These are phyloP conservation scores for Eutypa lata DNA, from an alignment of 2,329 filamentous ascomycete genomes.

Conservation along the genomic window DNA sequence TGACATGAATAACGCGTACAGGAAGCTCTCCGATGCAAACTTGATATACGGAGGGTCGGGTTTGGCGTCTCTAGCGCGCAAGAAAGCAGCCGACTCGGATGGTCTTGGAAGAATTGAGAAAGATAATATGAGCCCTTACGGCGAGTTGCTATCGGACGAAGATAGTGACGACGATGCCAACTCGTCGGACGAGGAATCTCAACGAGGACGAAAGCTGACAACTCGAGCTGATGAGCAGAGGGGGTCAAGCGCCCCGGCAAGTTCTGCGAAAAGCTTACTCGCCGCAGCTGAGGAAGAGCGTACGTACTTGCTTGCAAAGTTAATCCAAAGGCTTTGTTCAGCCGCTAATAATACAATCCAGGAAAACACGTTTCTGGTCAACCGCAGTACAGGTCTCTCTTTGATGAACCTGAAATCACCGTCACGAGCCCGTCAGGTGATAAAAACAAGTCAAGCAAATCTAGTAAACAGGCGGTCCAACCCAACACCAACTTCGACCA, in stretches of 20 bases:
- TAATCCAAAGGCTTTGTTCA: slow-evolving; percentile 4
- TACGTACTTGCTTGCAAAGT: slow-evolving; percentile 40
- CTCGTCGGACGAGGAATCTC: slow-evolving; percentile 65
- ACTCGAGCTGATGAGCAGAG: slow-evolving; percentile 43
- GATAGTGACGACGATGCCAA: slow-evolving; percentile 62
- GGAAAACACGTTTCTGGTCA: slow-evolving; percentile 52
- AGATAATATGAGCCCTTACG: slow-evolving; percentile 63
- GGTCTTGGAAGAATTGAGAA: slow-evolving; percentile 60
- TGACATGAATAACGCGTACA: slow-evolving; percentile 68
- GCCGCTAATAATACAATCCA: slow-evolving; percentile 28
- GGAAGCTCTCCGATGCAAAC: slow-evolving; percentile 68
- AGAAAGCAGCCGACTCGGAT: slow-evolving; percentile 41
- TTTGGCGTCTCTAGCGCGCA: slow-evolving; percentile 60
- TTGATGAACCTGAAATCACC: slow-evolving; percentile 64
- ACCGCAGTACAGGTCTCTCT: slow-evolving; percentile 61
- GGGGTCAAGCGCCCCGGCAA: slow-evolving; percentile 30
- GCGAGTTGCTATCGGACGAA: slow-evolving; percentile 61
- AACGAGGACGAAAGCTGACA: slow-evolving; percentile 56
- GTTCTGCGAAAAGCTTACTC: slow-evolving; percentile 53
- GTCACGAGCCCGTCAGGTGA: slow-evolving; percentile 62
- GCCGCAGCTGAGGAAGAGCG: slow-evolving; percentile 77
- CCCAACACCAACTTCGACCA: slow-evolving; percentile 83
- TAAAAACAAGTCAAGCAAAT: slow-evolving; percentile 51
- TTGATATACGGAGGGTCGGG: slow-evolving; percentile 61
- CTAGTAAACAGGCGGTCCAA: slow-evolving; percentile 56